Evolutionary conservation across 2,329 filamentous ascomycete species (phyloP), one percentile per base, ranked within the genome.

Genomic region (Ramularia endophylla): DNA sequence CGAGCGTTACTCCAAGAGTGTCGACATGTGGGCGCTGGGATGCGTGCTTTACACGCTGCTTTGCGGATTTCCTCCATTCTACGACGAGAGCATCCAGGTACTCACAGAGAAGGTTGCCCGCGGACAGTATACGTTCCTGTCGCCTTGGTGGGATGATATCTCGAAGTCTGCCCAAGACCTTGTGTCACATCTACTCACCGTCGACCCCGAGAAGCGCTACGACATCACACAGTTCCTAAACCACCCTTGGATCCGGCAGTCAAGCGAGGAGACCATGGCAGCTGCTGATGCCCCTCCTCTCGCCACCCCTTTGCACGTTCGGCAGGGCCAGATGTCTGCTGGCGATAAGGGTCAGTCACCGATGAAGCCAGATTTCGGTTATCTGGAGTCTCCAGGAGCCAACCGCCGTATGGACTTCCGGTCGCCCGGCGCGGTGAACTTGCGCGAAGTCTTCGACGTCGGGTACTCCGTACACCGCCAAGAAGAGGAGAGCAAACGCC

Each of bases 131-230:
- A 97, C 92, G 0, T 98, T 98, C 71, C 70, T 98, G 31, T 97
- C 90, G 2, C 92, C 92, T 0, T 98, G 92, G 92, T 98, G 92
- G 92, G 92, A 98, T 54, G 89, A 95, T 44, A 97, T 98, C 47
- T 95, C 90, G 46, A 88, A 92, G 63, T 83, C 87, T 3, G 92
- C 92, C 0, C 87, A 97, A 64, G 90, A 98, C 57, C 72, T 98
- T 8, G 90, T 98, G 43, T 87, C 85, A 4, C 92, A 98, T 64
- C 77, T 98, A 0, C 70, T 98, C 47, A 94, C 87, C 0, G 92
- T 98, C 46, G 88, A 98, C 53, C 92, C 92, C 0, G 87, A 94
- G 47, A 90, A 95, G 72, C 82, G 92, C 13, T 98, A 87, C 66
- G 89, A 87, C 2, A 98, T 98, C 61, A 80, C 78, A 45, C 83